Evolutionary conservation across 306 rosid species (phyloP), one percentile per base, ranked within the genome.

Genomic region (Citrullus amarus): DNA sequence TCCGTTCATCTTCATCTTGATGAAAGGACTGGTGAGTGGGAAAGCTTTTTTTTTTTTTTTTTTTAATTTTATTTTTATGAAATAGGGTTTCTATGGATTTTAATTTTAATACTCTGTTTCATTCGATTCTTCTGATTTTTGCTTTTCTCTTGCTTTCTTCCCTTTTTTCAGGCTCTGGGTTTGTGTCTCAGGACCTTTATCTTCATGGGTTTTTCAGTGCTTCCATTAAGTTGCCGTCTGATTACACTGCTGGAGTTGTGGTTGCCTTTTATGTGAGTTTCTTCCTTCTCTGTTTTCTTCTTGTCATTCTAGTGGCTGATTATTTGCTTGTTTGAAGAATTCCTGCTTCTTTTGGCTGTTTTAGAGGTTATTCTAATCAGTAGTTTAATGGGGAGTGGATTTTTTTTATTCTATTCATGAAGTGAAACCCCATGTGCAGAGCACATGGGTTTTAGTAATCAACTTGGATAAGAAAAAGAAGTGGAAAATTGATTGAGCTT

Each of bases 241-340:
- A 94, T 85, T 94, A 94, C 48, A 89, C 98, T 75, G 98, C 98
- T 53, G 98, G 98, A 54, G 95, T 92, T 78, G 98, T 94, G 6
- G 96, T 94, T 80, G 98, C 98, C 41, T 94, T 94, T 76, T 94
- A 94, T 86, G 98, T 94, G 83, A 94, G 98, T 87, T n/a, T 56
- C 5, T 44, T 55, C 25, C 34, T 57, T 57, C 30, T 39, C 18
- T 67, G 34, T 25, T 30, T 56, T 53, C 2, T 32, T 32, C 36
- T 32, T 32, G 36, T 32, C 36, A 22, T 48, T 77, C 36, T 62
- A 7, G 18, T 50, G 9, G 75, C 12, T 50, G 58, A 41, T 7
- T 39, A 68, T 68, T 30, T 61, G 58, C 39, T 11, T 53, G 15
- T 66, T 17, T 66, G 46, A 16, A 8, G 17, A 1, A 39, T 18